phyloP scores from a whole-genome alignment of 2,329 filamentous ascomycete genomes.

The Pseudovirgaria hyperparasitica region DNA sequence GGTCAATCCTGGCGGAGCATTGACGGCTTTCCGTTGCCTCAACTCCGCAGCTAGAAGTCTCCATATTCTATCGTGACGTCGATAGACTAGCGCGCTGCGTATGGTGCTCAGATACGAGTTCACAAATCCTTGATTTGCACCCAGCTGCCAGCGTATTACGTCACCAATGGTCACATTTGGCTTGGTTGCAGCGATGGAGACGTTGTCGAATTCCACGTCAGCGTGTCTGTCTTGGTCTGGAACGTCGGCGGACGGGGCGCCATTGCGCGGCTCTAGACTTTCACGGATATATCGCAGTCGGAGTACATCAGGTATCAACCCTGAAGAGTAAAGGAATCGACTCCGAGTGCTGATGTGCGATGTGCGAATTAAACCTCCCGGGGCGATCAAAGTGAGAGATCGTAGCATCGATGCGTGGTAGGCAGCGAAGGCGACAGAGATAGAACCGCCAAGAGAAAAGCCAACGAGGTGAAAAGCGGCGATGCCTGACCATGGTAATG shows the following conservation, averaged over 20 bases:
- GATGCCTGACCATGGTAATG: slow-evolving; percentile 48
- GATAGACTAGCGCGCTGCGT: background rate
- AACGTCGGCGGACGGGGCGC: too few relatives aligned
- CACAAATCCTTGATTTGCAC: background rate
- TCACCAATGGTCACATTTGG: slow-evolving; percentile 1
- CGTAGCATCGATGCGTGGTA: slow-evolving; percentile 57
- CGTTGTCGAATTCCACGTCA: background rate
- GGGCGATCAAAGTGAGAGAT: slow-evolving; percentile 63
- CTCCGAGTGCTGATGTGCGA: slow-evolving; percentile 48
- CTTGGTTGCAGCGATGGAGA: background rate
- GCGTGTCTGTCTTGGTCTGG: too few relatives aligned
- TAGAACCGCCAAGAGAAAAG: slow-evolving; percentile 69
- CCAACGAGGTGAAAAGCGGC: slow-evolving; percentile 57
- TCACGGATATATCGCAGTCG: too few relatives aligned
- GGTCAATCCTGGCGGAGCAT: background rate
- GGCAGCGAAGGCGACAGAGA: slow-evolving; percentile 56
- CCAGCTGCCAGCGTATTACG: slow-evolving; percentile 1
- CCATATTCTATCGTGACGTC: background rate
- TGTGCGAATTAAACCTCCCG: slow-evolving; percentile 60
- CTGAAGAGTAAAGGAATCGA: slow-evolving; percentile 50
- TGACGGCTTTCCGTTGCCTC: background rate
- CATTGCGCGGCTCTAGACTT: too few relatives aligned
- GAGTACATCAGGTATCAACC: slow-evolving; percentile 44
- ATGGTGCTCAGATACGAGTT: background rate
- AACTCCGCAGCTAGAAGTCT: background rate